These are phyloP conservation scores for Diaporthe ampelina DNA, from an alignment of 2,329 filamentous ascomycete genomes.

Conservation along the genomic window DNA sequence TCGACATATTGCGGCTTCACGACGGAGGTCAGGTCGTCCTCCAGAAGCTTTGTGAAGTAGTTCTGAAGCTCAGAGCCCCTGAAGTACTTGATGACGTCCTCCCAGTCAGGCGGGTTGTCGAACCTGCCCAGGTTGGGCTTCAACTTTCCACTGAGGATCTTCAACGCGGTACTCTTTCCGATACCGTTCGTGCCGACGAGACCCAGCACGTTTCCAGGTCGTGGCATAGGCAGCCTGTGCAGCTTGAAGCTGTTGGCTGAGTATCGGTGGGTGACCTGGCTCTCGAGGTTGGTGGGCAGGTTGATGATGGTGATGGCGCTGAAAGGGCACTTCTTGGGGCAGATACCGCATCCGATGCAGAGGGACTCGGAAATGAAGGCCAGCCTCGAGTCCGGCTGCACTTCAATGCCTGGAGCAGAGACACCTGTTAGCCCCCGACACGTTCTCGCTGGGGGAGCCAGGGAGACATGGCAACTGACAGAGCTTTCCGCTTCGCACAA, in stretches of 20 bases:
- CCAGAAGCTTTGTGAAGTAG: constrained; percentile 98
- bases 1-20: constrained; percentile 99
- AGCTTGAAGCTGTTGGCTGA: constrained; percentile 99
- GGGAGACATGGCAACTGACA: constrained; percentile 74
- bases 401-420: constrained; percentile 98
- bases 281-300: constrained; percentile 98
- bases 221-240: constrained; percentile 89
- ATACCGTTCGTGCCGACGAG: constrained; percentile 99
- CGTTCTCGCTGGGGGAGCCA: background rate
- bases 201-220: constrained; percentile 94
- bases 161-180: constrained; percentile 99
- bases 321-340: constrained; percentile 99
- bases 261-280: constrained; percentile 97
- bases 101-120: constrained; percentile 98
- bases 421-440: constrained; percentile 76
- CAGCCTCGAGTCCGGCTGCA: constrained; percentile 87
- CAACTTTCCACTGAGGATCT: constrained; percentile 97
- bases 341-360: constrained; percentile 99
- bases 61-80: constrained; percentile 98
- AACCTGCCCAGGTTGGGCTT: constrained; percentile 97
- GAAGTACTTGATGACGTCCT: constrained; percentile 98
- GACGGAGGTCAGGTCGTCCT: constrained; percentile 96
- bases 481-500: constrained; percentile 92
- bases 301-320: constrained; percentile 99
- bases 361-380: constrained; percentile 98